Evolutionary conservation across 495 filamentous ascomycete genomes (phyloP), one percentile per base, ranked within the genome.

Genomic region (Polyplosphaeria fusca): DNA sequence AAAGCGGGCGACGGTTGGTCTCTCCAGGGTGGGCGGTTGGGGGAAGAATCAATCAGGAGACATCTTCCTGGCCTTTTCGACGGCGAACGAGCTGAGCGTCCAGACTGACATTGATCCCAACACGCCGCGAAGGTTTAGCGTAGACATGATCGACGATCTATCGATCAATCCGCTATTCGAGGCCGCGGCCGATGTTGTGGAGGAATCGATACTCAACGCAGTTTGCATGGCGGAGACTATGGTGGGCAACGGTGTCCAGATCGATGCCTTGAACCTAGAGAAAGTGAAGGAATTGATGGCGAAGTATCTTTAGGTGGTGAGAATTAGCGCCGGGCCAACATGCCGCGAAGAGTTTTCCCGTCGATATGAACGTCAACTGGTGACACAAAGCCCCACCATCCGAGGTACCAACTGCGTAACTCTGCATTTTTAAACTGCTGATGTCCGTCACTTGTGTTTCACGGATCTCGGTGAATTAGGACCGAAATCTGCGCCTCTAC

Each of bases 151-250:
- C 12, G 74, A 79, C 48, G 76, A 80, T 57, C 46, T 70, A 18
- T 77, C 71, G 0, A 78, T 80, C 44, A 74, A 79, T 59, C 70
- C 70, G 1, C 49, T 80, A 49, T 78, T 81, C 47, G 73, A 76
- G 52, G 77, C 75, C 4, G 71, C 69, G 5, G 74, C 77, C 1
- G 78, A 80, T 44, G 72, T 71, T 0, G 75, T 74, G 0, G 77
- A 82, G 65, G 77, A 82, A 63, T 68, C 76, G 4, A 76, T 82
- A 40, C 73, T 77, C 46, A 82, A 82, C 64, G 71, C 75, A 38
- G 58, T 82, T 1, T 76, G 70, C 35, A 77, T 74, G 69, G 75
- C 76, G 0, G 72, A 78, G 64, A 75, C 70, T 0, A 76, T 77
- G 69, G 68, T 69, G 19, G 76, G 76, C 0, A 65, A 73, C 19